Evolutionary conservation across 495 filamentous ascomycete genomes (phyloP), one percentile per base, ranked within the genome.

Genomic region (Aspergillus sclerotiicarbonarius): DNA sequence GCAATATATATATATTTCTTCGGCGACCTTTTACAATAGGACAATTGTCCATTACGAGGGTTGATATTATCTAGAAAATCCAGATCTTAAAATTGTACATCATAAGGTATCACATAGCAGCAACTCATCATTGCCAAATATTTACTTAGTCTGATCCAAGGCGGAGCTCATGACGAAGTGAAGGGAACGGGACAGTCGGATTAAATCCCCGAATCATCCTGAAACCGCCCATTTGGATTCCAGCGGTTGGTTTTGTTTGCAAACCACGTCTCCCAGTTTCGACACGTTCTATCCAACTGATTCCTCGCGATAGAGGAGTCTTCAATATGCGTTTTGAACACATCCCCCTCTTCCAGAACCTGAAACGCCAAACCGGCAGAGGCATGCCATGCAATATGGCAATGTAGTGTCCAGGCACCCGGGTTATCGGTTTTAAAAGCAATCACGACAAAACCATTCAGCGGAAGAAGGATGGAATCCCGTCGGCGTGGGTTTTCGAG

Each of bases 341-440:
- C n/a, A 10, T 53, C 51, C n/a, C 19, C 48, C 3, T 56, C 45
- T 63, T 78, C 75, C 9, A 76, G 54, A 56, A 71, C 69, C 58
- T 75, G 68, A 12, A 76, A 58, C 25, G 68, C 72, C 19, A 78
- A 57, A 2, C 75, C 71, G 43, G 60, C 61, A 43, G 63, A 61
- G 18, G 68, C 66, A 58, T 76, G 72, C 69, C 71, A 76, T 13
- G 74, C 74, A 53, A 76, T 73, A 62, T 80, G 76, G 61, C 76
- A 78, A 45, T 78, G 74, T 56, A 77, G 61, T 6, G 74, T 53
- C 76, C 76, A 79, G 21, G 44, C 62, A 63, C 82, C 84, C 0
- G 84, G 83, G 50, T 87, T 87, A 53, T 85, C 80, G 3, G 83
- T 80, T 41, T 73, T 71, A 67, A 87, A 88, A 0, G 84, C 71